Evolutionary conservation across 169 alveolate genomes (phyloP).

Genomic region (Plasmodium gaboni): DNA sequence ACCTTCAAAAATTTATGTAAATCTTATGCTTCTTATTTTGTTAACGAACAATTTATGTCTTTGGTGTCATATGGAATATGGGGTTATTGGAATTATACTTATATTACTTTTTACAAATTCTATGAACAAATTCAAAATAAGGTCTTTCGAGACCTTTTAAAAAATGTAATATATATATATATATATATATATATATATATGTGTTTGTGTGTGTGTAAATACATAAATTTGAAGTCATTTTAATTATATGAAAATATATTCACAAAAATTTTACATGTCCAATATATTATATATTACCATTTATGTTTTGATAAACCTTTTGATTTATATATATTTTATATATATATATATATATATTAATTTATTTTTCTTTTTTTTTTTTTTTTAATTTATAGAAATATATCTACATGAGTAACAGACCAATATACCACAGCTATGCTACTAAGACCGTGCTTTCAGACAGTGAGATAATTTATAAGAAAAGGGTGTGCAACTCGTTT

Average conservation of each 20-base stretch:
- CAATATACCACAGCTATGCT: conserved; percentile 60
- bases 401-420: conserved; percentile 68
- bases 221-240: not conserved
- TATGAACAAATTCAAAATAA: conserved; percentile 50
- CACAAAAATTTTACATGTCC: no score
- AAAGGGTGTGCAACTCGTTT: conserved; percentile 41
- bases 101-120: conserved; percentile 48
- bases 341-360: not conserved
- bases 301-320: no score
- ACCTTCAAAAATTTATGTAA: conserved; percentile 45
- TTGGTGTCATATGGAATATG: conserved; percentile 65
- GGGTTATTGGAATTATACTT: conserved; percentile 71
- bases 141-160: conserved; percentile 37
- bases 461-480: conserved; percentile 68
- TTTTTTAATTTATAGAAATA: conserved; percentile 29
- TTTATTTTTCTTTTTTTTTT: not conserved
- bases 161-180: conserved; percentile 18
- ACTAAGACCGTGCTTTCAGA: conserved; percentile 72
- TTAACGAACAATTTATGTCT: conserved; percentile 68
- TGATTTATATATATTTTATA: no score
- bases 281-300: no score
- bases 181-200: not conserved
- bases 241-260: no score
- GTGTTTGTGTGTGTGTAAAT: no score
- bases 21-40: conserved; percentile 37